Conservation (phyloP, 2,329 filamentous ascomycete species). For the Dothideomycetes sp. region DNA sequence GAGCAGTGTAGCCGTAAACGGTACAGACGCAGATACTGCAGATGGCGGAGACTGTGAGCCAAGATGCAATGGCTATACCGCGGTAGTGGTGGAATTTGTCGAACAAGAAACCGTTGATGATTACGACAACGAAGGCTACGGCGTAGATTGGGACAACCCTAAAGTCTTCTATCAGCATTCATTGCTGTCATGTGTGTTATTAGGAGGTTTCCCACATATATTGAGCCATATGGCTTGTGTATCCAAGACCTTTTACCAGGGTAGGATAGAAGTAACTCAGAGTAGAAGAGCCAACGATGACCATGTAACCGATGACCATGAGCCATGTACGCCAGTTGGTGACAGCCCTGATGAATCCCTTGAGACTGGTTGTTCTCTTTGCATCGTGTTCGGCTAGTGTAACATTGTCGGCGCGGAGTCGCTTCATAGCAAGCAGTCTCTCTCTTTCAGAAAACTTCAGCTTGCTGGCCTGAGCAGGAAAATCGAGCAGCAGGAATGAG, state of each 20-base stretch:
- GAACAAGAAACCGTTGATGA: conserved; percentile 38
- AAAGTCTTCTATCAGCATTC: no score
- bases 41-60: conserved; percentile 36
- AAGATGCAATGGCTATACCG: conserved; percentile 40
- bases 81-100: conserved; percentile 40
- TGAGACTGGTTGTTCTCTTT: conserved; percentile 28
- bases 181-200: background rate
- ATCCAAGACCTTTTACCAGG: conserved; percentile 44
- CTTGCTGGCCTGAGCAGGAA: conserved; percentile 36
- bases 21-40: conserved; percentile 32
- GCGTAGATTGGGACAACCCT: conserved; percentile 42
- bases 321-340: conserved; percentile 40
- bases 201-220: conserved; percentile 37
- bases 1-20: conserved; percentile 43
- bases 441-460: conserved; percentile 20
- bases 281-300: conserved; percentile 41
- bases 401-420: conserved; percentile 18
- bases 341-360: conserved; percentile 33
- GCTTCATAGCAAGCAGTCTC: conserved; percentile 12
- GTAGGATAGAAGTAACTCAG: conserved; percentile 48
- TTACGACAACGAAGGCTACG: conserved; percentile 43
- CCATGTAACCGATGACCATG: conserved; percentile 43
- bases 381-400: conserved; percentile 32
- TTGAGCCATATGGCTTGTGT: conserved; percentile 37
- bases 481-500: conserved; percentile 42